A percentile compares a stretch with the other conserved stretches of the same genome.
Evolutionary conservation across 1,139 yeast species (phyloP).

Genomic region (Nakaseomyces uthaithaninus): DNA sequence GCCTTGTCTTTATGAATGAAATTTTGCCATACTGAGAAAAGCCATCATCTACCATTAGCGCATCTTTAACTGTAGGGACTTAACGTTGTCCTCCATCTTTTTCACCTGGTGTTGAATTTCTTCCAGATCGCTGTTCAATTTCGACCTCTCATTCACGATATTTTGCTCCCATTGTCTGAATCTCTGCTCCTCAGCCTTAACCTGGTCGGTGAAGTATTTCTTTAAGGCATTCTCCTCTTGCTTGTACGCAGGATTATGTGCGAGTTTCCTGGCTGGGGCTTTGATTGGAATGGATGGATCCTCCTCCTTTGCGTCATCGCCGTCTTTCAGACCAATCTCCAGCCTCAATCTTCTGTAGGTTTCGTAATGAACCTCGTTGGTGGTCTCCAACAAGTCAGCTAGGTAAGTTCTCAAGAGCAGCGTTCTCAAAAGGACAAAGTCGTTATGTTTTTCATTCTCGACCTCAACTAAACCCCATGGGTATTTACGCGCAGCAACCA

Average conservation of each 20-base stretch:
- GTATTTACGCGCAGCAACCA: constrained; percentile 84
- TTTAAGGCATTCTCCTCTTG: constrained; percentile 94
- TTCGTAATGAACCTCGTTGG: constrained; percentile 91
- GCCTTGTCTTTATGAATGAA: too few species aligned
- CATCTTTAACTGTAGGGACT: constrained; percentile 51
- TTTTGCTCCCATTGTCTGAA: constrained; percentile 98
- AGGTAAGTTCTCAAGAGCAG: constrained; percentile 83
- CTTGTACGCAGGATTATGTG: constrained; percentile 83
- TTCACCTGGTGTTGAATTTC: constrained; percentile 72
- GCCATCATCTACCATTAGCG: constrained; percentile 4
- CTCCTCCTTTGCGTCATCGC: constrained; percentile 11
- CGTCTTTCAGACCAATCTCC: constrained; percentile 39
- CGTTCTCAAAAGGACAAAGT: constrained; percentile 84
- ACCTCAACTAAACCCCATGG: constrained; percentile 98
- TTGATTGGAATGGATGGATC: constrained; percentile 23
- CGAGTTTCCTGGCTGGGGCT: constrained; percentile 36
- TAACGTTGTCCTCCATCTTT: constrained; percentile 65
- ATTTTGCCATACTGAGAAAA: too few species aligned
- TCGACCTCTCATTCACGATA: constrained; percentile 87
- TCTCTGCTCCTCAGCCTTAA: constrained; percentile 92
- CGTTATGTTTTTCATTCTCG: constrained; percentile 92
- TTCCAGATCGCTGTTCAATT: constrained; percentile 88
- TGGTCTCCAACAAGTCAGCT: constrained; percentile 78
- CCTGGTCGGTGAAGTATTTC: constrained; percentile 96
- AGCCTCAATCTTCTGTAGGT: constrained; percentile 76